phyloP scores from a whole-genome alignment of 2,329 filamentous ascomycete species.

The Aspergillus ustus region DNA sequence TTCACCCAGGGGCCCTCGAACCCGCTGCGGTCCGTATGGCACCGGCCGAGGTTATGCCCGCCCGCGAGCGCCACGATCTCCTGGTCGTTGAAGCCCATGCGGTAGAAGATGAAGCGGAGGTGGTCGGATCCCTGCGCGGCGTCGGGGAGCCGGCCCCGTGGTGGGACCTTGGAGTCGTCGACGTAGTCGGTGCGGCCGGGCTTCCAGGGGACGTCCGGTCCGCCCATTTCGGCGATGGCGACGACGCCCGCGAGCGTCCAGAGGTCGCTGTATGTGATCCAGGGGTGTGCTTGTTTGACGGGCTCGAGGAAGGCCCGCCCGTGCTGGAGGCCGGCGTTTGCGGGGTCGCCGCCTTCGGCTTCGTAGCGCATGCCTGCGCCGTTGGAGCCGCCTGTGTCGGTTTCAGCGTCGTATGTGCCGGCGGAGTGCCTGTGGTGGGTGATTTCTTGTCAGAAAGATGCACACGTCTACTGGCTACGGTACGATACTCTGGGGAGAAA shows the following conservation, averaged over 20 bases:
- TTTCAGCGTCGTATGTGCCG: slow-evolving; percentile 64
- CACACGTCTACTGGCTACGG: background rate
- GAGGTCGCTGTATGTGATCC: slow-evolving; percentile 69
- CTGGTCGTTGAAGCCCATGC: slow-evolving; percentile 65
- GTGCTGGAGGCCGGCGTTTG: slow-evolving; percentile 68
- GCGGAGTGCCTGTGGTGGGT: slow-evolving; percentile 59
- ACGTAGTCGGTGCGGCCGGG: slow-evolving; percentile 66
- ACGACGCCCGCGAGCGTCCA: slow-evolving; percentile 67
- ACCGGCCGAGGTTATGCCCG: slow-evolving; percentile 62
- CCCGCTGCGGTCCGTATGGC: slow-evolving; percentile 60
- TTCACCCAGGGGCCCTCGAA: slow-evolving; percentile 65
- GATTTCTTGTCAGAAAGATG: slow-evolving; percentile 11
- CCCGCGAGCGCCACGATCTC: slow-evolving; percentile 63
- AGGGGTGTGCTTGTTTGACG: slow-evolving; percentile 62
- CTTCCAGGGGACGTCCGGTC: slow-evolving; percentile 61
- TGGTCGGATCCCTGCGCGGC: slow-evolving; percentile 60
- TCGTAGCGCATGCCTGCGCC: slow-evolving; percentile 71
- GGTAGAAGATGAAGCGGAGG: slow-evolving; percentile 60
- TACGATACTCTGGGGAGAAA: background rate
- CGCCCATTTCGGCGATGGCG: slow-evolving; percentile 64
- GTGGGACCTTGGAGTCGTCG: slow-evolving; percentile 64
- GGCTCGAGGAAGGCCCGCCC: slow-evolving; percentile 68
- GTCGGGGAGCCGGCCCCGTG: slow-evolving; percentile 62
- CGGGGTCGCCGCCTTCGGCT: slow-evolving; percentile 66
- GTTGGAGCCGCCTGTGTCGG: slow-evolving; percentile 67